Conservation (phyloP, 345 rosid species). For the Citrus sinensis region DNA sequence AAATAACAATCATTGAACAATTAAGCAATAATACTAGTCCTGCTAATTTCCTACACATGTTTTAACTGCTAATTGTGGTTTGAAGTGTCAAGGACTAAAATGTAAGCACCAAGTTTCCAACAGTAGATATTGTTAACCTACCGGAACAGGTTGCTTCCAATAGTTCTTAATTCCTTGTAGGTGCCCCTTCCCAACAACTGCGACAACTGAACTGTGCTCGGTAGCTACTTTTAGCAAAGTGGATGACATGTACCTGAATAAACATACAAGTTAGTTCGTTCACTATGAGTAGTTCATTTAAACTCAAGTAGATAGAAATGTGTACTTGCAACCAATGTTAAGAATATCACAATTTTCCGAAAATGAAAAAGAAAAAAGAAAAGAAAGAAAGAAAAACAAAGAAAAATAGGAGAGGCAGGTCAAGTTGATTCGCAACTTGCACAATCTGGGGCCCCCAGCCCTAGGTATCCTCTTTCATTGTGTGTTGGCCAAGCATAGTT, state of each 20-base stretch:
- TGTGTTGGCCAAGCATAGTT: not conserved
- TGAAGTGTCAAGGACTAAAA: not conserved
- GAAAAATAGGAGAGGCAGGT: not conserved
- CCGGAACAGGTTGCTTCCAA: constrained; percentile 83
- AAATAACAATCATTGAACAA: not conserved
- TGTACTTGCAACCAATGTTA: not conserved
- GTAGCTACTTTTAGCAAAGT: constrained; percentile 60
- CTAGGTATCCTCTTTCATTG: not conserved
- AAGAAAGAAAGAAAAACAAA: not conserved
- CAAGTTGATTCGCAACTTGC: not conserved
- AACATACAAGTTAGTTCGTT: constrained; percentile 6
- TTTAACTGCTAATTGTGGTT: not conserved
- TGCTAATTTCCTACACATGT: not conserved
- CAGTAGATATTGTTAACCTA: constrained; percentile 23
- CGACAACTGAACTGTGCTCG: constrained; percentile 81
- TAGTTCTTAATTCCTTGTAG: constrained; percentile 76
- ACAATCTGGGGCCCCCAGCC: not conserved
- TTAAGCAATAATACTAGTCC: not conserved
- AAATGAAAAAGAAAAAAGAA: not conserved
- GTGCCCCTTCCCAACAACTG: constrained; percentile 99
- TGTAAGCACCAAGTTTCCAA: not conserved
- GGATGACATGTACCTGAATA: constrained; percentile 83
- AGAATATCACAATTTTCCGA: not conserved
- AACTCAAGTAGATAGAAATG: not conserved
- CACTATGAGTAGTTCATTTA: not conserved